phyloP scores from a whole-genome alignment of 495 filamentous ascomycete genomes.

The Massariosphaeria phaeospora region DNA sequence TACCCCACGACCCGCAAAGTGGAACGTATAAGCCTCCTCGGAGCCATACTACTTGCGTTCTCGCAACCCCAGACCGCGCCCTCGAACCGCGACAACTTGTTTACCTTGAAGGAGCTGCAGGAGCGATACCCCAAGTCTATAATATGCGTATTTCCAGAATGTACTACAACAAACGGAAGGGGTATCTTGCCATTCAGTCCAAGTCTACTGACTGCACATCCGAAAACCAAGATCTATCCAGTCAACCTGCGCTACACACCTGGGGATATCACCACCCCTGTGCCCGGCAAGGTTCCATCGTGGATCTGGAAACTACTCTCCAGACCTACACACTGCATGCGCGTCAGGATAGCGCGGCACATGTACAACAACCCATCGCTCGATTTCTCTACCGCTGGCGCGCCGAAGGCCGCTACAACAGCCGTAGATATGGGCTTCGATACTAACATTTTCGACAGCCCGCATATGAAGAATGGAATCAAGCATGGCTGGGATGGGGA shows the following conservation, averaged over 20 bases:
- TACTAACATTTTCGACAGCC: slow-evolving; percentile 50
- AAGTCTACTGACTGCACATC: slow-evolving; percentile 60
- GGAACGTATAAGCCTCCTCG: slow-evolving; percentile 66
- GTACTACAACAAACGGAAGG: slow-evolving; percentile 86
- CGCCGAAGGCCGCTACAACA: not conserved
- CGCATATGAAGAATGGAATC: slow-evolving; percentile 32
- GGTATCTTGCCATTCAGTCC: slow-evolving; percentile 82
- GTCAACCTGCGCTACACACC: slow-evolving; percentile 83
- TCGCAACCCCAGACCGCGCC: slow-evolving; percentile 51
- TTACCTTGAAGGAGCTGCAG: slow-evolving; percentile 57
- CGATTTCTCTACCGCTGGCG: slow-evolving; percentile 35
- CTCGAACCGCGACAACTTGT: slow-evolving; percentile 48
- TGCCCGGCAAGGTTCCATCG: slow-evolving; percentile 61
- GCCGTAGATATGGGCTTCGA: slow-evolving; percentile 41
- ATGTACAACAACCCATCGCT: slow-evolving; percentile 51
- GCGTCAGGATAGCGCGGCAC: slow-evolving; percentile 79
- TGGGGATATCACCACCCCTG: slow-evolving; percentile 81
- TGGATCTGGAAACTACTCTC: slow-evolving; percentile 87
- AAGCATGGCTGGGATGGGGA: slow-evolving; percentile 16
- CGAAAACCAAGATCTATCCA: slow-evolving; percentile 72
- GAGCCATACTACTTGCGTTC: slow-evolving; percentile 70
- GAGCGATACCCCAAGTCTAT: slow-evolving; percentile 63
- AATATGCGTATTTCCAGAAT: slow-evolving; percentile 85
- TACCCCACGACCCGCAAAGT: slow-evolving; percentile 71
- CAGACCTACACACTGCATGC: slow-evolving; percentile 78